phyloP scores from a whole-genome alignment of 257 asterid species.

The Plantago elongata region DNA sequence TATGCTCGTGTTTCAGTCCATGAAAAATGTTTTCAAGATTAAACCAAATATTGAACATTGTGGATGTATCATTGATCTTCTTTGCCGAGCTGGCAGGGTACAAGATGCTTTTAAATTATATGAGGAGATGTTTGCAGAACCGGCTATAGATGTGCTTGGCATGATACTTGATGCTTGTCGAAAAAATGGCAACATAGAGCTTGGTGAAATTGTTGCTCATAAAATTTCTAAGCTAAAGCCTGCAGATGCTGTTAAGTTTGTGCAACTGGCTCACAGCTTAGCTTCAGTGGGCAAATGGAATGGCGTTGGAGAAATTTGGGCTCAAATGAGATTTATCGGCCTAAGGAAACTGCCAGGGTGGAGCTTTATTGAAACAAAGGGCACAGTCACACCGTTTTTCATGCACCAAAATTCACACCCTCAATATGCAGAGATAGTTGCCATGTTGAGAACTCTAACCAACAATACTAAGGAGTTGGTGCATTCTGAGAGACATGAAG shows the following conservation, averaged over 20 bases:
- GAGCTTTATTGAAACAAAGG: slow-evolving; percentile 76
- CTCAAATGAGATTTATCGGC: slow-evolving; percentile 67
- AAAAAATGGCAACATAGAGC: slow-evolving; percentile 34
- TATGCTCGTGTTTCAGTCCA: slow-evolving; percentile 56
- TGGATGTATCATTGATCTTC: slow-evolving; percentile 79
- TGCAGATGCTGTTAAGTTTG: slow-evolving; percentile 69
- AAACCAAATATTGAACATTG: slow-evolving; percentile 68
- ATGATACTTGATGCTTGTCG: slow-evolving; percentile 74
- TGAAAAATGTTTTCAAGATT: slow-evolving; percentile 48
- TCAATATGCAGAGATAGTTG: slow-evolving; percentile 38
- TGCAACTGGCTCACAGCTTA: slow-evolving; percentile 75
- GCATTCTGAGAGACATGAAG: slow-evolving; percentile 27
- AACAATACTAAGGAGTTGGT: slow-evolving; percentile 34
- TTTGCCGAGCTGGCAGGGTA: slow-evolving; percentile 78
- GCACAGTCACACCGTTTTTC: slow-evolving; percentile 54
- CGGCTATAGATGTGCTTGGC: slow-evolving; percentile 58
- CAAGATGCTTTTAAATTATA: slow-evolving; percentile 61
- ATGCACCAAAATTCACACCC: slow-evolving; percentile 61
- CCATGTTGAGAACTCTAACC: slow-evolving; percentile 37
- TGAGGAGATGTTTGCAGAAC: slow-evolving; percentile 46
- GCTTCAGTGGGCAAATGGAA: slow-evolving; percentile 74
- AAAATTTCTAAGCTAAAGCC: slow-evolving; percentile 49
- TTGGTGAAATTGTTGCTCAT: slow-evolving; percentile 42
- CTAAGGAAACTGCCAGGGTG: slow-evolving; percentile 72
- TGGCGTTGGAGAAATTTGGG: slow-evolving; percentile 79